Percentiles rank a stretch among this genome's conserved stretches.
Evolutionary conservation across 768 basidiomycete genomes (phyloP).

Genomic region (Collybia nuda): DNA sequence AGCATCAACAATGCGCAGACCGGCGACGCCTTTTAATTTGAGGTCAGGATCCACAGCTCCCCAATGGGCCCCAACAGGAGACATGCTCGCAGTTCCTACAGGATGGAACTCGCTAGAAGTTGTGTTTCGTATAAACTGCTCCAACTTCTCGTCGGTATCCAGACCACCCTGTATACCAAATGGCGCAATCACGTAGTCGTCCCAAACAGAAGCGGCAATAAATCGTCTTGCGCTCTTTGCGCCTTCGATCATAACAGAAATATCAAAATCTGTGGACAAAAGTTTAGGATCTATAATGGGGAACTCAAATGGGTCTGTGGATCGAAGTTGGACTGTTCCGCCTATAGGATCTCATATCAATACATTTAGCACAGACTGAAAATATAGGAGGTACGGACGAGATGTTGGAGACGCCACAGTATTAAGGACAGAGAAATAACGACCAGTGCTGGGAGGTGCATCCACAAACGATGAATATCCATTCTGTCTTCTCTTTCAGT

Average conservation of each 20-base stretch:
- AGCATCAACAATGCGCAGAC: constrained; percentile 30
- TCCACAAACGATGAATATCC: not conserved
- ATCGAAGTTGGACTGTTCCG: constrained; percentile 17
- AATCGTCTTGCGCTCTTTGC: constrained; percentile 13
- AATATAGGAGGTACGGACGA: constrained; percentile 12
- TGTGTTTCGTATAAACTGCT: constrained; percentile 12
- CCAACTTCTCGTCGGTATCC: constrained; percentile 20
- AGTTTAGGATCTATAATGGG: constrained; percentile 47
- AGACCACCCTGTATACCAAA: constrained; percentile 8
- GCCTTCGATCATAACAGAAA: constrained; percentile 18
- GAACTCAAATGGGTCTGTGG: constrained; percentile 9
- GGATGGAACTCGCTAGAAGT: constrained; percentile 18
- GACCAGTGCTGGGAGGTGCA: constrained; percentile 2
- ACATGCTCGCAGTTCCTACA: constrained; percentile 23
- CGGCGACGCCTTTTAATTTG: constrained; percentile 25
- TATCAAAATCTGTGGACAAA: constrained; percentile 21
- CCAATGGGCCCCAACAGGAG: constrained; percentile 12
- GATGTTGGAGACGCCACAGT: constrained; percentile 10
- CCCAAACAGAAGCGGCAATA: constrained; percentile 12
- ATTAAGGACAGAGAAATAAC: constrained; percentile 7
- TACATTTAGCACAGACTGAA: not conserved
- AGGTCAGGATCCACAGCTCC: constrained; percentile 30
- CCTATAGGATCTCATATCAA: constrained; percentile 14
- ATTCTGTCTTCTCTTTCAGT: not conserved
- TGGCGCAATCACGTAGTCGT: constrained; percentile 12